Evolutionary conservation across 2,329 filamentous ascomycete species (phyloP).

Genomic region (Ophiosphaerella narmari): DNA sequence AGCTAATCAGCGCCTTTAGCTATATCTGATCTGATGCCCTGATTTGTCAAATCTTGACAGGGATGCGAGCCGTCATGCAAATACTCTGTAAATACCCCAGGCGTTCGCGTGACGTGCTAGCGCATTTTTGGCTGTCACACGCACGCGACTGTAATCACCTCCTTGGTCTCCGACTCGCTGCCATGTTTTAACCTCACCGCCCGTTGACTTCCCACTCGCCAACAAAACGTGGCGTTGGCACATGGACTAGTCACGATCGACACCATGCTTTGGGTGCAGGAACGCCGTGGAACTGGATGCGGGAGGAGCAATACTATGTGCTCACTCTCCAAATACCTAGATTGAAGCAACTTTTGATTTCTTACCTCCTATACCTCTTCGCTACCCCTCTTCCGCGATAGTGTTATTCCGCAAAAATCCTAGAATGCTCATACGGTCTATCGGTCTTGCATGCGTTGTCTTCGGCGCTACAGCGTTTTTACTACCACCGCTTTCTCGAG

Average conservation of each 20-base stretch:
- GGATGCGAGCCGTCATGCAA: too few species aligned
- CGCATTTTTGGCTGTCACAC: slow-evolving; percentile 1
- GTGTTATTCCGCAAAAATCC: neutral
- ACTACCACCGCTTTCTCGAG: slow-evolving; percentile 29
- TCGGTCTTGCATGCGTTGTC: slow-evolving; percentile 6
- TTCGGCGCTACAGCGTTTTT: slow-evolving; percentile 32
- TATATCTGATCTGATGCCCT: too few species aligned
- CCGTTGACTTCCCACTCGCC: neutral
- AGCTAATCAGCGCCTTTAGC: too few species aligned
- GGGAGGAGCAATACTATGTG: neutral
- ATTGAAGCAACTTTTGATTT: too few species aligned
- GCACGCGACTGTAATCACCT: slow-evolving; percentile 1
- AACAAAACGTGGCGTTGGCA: neutral
- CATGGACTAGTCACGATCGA: slow-evolving; percentile 5
- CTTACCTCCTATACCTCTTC: neutral
- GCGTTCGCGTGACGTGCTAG: neutral
- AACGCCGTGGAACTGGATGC: neutral
- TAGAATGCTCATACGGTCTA: slow-evolving; percentile 1
- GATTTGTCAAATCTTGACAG: too few species aligned
- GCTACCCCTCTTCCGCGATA: neutral
- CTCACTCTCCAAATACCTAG: neutral
- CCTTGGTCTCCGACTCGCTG: slow-evolving; percentile 5
- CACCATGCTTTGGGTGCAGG: neutral
- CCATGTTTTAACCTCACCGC: neutral
- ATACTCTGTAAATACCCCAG: neutral